A percentile compares a stretch with the other conserved stretches of the same genome.
phyloP scores from a whole-genome alignment of 352 stramenopile species.

The Phytophthora agathidicida region DNA sequence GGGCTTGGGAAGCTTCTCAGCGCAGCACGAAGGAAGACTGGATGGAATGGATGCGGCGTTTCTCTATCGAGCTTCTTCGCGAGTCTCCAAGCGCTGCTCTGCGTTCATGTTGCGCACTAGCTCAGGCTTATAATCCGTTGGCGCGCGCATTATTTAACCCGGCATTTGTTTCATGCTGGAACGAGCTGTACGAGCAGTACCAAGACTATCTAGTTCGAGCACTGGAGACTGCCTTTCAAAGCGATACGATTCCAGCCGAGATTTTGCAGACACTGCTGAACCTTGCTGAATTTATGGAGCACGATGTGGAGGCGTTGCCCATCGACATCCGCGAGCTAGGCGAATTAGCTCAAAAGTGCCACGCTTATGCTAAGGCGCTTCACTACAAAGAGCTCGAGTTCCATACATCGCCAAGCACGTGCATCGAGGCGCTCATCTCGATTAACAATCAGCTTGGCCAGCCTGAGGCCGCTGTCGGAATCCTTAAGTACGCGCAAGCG shows the following conservation, averaged over 20 bases:
- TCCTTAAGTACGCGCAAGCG: conserved; percentile 94
- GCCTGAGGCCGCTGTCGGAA: conserved; percentile 96
- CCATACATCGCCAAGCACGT: conserved; percentile 89
- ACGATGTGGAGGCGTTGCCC: conserved; percentile 95
- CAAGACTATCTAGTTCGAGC: conserved; percentile 93
- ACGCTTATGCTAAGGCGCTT: conserved; percentile 96
- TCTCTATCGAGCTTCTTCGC: conserved; percentile 96
- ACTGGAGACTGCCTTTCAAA: conserved; percentile 95
- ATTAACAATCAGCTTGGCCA: conserved; percentile 99
- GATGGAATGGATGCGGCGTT: conserved; percentile 97
- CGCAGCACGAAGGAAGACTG: conserved; percentile 93
- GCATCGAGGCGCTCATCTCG: conserved; percentile 98
- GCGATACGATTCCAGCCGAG: conserved; percentile 92
- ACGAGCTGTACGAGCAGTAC: conserved; percentile 95
- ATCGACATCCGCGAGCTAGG: conserved; percentile 97
- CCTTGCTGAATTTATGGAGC: conserved; percentile 99
- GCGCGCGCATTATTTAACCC: conserved; percentile 97
- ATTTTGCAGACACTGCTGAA: conserved; percentile 98
- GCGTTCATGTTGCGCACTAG: conserved; percentile 92
- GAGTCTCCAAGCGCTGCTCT: conserved; percentile 96
- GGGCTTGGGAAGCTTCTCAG: conserved; percentile 95
- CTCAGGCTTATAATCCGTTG: conserved; percentile 97
- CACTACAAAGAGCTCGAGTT: conserved; percentile 99
- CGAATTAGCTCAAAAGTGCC: conserved; percentile 95
- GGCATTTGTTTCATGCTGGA: conserved; percentile 99